Evolutionary conservation across 2,329 filamentous ascomycete genomes (phyloP).

Genomic region (Colletotrichum sp.): DNA sequence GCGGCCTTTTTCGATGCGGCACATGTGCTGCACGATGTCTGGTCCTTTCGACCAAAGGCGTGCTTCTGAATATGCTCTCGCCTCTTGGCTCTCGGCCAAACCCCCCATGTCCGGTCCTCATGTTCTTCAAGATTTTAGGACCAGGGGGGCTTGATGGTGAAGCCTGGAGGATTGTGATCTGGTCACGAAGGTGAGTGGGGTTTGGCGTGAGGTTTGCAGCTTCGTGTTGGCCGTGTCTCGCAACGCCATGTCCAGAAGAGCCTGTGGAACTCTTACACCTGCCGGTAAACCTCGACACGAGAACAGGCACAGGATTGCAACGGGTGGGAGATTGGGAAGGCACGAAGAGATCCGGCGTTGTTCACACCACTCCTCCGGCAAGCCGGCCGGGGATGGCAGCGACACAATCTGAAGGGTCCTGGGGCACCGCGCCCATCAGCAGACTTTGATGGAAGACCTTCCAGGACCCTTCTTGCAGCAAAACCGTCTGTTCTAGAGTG

Average conservation of each 20-base stretch:
- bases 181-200: slow-evolving; percentile 1
- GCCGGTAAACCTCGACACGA: not conserved
- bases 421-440: not conserved
- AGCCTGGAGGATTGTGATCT: not conserved
- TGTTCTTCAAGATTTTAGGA: not conserved
- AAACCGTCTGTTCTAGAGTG: not conserved
- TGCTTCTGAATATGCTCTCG: not conserved
- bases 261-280: not conserved
- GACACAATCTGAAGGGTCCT: not conserved
- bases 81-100: not conserved
- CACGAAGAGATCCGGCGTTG: not conserved
- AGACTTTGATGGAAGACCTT: not conserved
- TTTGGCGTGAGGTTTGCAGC: not conserved
- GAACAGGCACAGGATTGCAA: not conserved
- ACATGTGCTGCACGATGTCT: not conserved
- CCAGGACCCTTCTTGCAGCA: slow-evolving; percentile 19
- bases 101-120: not conserved
- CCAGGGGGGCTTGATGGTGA: not conserved
- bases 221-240: not conserved
- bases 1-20: not conserved
- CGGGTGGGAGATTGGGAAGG: not conserved
- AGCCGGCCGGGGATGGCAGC: not conserved
- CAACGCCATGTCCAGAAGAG: not conserved
- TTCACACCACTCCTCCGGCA: not conserved
- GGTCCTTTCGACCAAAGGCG: not conserved